Base-by-base conservation (phyloP, 306 rosid genomes). In the Casuarina equisetifolia region DNA sequence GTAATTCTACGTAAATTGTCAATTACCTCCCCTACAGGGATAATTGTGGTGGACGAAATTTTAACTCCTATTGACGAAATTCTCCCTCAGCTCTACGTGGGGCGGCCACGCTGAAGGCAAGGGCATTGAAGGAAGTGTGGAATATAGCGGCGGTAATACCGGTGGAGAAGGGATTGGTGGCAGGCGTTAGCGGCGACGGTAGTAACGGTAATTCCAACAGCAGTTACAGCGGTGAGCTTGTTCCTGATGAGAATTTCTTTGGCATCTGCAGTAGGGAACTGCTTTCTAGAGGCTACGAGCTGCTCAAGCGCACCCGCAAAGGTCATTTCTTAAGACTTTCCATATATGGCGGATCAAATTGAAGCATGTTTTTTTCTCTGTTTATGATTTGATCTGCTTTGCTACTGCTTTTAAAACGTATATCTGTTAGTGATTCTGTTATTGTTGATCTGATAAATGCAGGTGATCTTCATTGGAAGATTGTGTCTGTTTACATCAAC, bases 401-500 rank as follows among this genome's bases (percentile, higher is more conserved):
- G 32, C 32, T 25, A 25, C 32, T 25, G 32, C 32, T 25, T 25
- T 25, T 25, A 25, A 25, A 25, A 25, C 32, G 32, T 25, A 25
- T 25, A 25, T 25, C 32, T 25, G 32, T 25, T 25, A 25, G 32
- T 25, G 32, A 25, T 25, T 25, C 32, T 8, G 62, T 12, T n/a
- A 3, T 55, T 55, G 16, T 58, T 58, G 9, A 25, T 19, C 32
- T 25, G 64, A 11, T 10, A 58, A 25, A 42, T 10, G 85, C 88
- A 96, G 99, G 96, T 68, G 98, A 92, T 88, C 99, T 96, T 75
- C 99, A 96, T 82, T 96, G 91, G 98, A 96, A 96, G 85, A 36
- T 96, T 45, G 98, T 96, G 3, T 96, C 96, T 74, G 96, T 96
- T 39, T 96, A 96, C 75, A 87, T 92, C 61, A 90, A 91, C 85